These are phyloP conservation scores for Curvularia lunata DNA, from an alignment of 2,329 filamentous ascomycete species.

Conservation along the genomic window DNA sequence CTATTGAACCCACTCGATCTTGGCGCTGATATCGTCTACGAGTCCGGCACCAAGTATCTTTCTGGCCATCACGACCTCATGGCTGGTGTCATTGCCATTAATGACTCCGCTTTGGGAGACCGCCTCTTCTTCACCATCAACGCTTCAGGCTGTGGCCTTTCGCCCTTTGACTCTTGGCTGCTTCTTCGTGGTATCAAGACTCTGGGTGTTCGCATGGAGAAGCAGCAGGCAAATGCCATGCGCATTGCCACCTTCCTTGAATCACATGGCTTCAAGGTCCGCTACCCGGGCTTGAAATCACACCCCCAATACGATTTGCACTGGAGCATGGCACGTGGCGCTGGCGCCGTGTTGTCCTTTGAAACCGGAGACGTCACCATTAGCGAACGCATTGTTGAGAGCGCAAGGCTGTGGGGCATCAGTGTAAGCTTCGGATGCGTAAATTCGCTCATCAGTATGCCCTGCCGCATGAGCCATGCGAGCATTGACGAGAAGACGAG, in stretches of 20 bases:
- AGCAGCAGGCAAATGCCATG: constrained; percentile 92
- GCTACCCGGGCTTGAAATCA: constrained; percentile 90
- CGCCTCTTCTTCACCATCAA: constrained; percentile 98
- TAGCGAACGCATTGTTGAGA: constrained; percentile 93
- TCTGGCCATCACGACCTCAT: constrained; percentile 99
- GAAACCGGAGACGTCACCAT: constrained; percentile 87
- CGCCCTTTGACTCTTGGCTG: constrained; percentile 94
- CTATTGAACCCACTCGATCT: constrained; percentile 92
- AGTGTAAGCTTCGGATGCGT: constrained; percentile 98
- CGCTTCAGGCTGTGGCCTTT: constrained; percentile 88
- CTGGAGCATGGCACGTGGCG: constrained; percentile 91
- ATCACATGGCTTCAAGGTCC: constrained; percentile 87
- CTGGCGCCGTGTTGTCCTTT: constrained; percentile 93
- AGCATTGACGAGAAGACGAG: constrained; percentile 96
- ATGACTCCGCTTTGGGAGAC: constrained; percentile 80
- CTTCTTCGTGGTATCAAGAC: constrained; percentile 97
- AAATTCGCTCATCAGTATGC: constrained; percentile 98
- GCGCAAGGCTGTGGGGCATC: constrained; percentile 89
- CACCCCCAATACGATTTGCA: constrained; percentile 97
- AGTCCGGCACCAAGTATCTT: constrained; percentile 96
- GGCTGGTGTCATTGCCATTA: constrained; percentile 94
- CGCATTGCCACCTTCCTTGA: constrained; percentile 92
- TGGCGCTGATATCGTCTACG: constrained; percentile 94
- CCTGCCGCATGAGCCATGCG: constrained; percentile 98
- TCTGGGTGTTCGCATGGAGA: constrained; percentile 96